A percentile compares a stretch with the other conserved stretches of the same genome.
phyloP scores from a whole-genome alignment of 2,329 filamentous ascomycete genomes.

The Aspergillus versicolor region DNA sequence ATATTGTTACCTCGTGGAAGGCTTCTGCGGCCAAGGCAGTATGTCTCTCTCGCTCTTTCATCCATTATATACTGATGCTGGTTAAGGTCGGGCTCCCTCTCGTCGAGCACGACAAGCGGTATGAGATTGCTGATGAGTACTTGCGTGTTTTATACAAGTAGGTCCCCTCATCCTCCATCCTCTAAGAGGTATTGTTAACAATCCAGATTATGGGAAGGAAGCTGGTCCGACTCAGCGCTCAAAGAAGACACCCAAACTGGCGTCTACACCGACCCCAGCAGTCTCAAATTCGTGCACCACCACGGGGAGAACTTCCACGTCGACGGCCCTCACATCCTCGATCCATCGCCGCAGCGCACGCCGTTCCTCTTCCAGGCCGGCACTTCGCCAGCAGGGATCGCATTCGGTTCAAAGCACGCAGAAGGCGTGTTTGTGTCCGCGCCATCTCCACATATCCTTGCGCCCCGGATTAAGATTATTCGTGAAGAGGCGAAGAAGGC shows the following conservation, averaged over 20 bases:
- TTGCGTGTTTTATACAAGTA: slow-evolving; percentile 62
- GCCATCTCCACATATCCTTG: slow-evolving; percentile 51
- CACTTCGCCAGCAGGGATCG: slow-evolving; percentile 56
- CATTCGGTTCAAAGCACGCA: slow-evolving; percentile 58
- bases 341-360: slow-evolving; percentile 58
- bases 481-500: slow-evolving; percentile 51
- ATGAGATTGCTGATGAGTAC: slow-evolving; percentile 63
- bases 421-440: slow-evolving; percentile 62
- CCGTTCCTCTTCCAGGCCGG: slow-evolving; percentile 61
- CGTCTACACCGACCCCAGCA: slow-evolving; percentile 58
- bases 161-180: not conserved
- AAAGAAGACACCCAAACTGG: slow-evolving; percentile 54
- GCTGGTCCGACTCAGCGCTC: slow-evolving; percentile 60
- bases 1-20: slow-evolving; percentile 65
- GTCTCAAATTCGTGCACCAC: slow-evolving; percentile 62
- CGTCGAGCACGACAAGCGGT: slow-evolving; percentile 59
- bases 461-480: slow-evolving; percentile 55
- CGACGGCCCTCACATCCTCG: slow-evolving; percentile 49
- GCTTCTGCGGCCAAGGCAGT: slow-evolving; percentile 64
- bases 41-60: not conserved
- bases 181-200: not conserved
- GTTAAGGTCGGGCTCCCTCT: slow-evolving; percentile 53
- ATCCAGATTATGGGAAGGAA: slow-evolving; percentile 54
- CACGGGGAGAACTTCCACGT: slow-evolving; percentile 55
- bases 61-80: slow-evolving; percentile 22